Conservation (phyloP, 768 basidiomycete genomes). For the Lentinula sp. region DNA sequence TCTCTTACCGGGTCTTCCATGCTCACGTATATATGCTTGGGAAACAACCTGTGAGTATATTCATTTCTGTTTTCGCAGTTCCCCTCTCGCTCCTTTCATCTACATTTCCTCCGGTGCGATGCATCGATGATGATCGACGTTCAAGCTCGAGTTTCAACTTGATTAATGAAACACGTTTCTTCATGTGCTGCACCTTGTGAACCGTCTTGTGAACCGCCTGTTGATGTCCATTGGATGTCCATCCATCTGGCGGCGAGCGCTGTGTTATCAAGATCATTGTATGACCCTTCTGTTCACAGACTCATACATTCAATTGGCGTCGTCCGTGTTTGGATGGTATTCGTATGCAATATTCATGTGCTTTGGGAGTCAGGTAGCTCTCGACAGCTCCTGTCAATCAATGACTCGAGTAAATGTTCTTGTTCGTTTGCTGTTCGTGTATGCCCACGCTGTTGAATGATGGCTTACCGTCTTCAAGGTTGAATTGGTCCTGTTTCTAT, state of each 20-base stretch:
- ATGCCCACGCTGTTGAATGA: background rate
- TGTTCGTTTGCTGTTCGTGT: background rate
- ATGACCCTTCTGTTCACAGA: background rate
- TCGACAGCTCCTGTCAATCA: slow-evolving; percentile 4
- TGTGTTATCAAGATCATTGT: background rate
- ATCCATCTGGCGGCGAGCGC: background rate
- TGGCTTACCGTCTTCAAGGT: no score
- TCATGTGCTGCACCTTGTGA: background rate
- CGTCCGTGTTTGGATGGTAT: background rate
- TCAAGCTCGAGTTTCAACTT: background rate
- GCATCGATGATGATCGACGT: background rate
- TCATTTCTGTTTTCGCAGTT: background rate
- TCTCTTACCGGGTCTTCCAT: no score
- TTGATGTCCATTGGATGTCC: background rate
- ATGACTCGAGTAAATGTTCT: background rate
- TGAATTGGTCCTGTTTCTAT: no score
- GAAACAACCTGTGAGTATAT: background rate
- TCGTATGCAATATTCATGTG: background rate
- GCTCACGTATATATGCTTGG: background rate
- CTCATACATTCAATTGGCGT: background rate
- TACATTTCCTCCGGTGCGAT: background rate
- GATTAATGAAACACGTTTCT: background rate
- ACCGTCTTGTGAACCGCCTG: background rate
- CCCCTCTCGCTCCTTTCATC: background rate
- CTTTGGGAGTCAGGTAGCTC: background rate